Conservation (phyloP, 2,329 filamentous ascomycete species). For the Fusarium sp. region DNA sequence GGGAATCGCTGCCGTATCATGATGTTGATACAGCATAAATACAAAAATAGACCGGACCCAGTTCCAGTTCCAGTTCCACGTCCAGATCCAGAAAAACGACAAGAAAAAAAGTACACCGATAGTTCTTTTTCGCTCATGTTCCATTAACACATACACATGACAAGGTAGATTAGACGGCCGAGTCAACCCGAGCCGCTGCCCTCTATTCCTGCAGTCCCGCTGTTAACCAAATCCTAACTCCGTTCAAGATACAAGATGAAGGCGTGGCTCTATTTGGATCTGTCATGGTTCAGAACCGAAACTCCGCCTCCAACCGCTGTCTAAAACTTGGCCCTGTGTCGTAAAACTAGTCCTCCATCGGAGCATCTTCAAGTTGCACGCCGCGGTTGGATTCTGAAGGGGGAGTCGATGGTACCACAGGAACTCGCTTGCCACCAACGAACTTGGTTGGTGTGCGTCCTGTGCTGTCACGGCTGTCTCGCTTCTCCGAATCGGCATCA, state of each 20-base stretch:
- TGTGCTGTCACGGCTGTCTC: constrained; percentile 74
- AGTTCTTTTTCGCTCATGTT: constrained; percentile 44
- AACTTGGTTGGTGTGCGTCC: constrained; percentile 57
- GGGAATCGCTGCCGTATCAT: constrained; percentile 41
- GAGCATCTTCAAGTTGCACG: constrained; percentile 62
- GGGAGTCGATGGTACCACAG: constrained; percentile 42
- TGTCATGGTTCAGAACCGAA: constrained; percentile 8
- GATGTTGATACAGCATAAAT: constrained; percentile 43
- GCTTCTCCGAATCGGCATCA: constrained; percentile 60
- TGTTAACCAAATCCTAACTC: constrained; percentile 28
- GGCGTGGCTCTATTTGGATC: neutral
- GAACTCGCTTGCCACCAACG: constrained; percentile 60
- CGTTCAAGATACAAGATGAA: constrained; percentile 21
- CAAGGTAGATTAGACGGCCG: constrained; percentile 22
- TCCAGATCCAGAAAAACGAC: constrained; percentile 25
- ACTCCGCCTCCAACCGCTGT: constrained; percentile 15
- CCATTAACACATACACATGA: constrained; percentile 46
- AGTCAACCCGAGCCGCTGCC: constrained; percentile 2
- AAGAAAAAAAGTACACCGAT: constrained; percentile 36
- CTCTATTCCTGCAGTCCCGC: constrained; percentile 18
- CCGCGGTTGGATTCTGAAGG: constrained; percentile 52
- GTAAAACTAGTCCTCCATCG: constrained; percentile 59
- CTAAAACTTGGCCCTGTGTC: constrained; percentile 12
- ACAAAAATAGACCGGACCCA: constrained; percentile 33
- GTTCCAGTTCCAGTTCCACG: neutral